phyloP scores from a whole-genome alignment of 805 yeast genomes.

The Schwanniomyces yamadae region DNA sequence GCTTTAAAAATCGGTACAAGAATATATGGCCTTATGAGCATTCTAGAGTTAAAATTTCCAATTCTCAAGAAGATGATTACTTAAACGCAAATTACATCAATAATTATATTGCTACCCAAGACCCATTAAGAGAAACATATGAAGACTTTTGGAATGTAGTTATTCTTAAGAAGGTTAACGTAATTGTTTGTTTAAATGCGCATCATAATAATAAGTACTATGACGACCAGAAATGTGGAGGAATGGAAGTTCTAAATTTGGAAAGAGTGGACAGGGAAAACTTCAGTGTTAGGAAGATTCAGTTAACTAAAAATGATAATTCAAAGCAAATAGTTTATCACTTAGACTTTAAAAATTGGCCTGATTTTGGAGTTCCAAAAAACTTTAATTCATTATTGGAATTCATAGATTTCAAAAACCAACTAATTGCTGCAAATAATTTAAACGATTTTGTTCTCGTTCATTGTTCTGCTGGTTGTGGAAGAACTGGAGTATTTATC shows the following conservation, averaged over 20 bases:
- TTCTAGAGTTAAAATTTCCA: slow-evolving; percentile 38
- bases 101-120: slow-evolving; percentile 47
- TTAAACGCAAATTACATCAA: slow-evolving; percentile 45
- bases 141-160: slow-evolving; percentile 45
- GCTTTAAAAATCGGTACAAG: slow-evolving; percentile 45
- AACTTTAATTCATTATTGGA: slow-evolving; percentile 28
- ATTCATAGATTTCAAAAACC: slow-evolving; percentile 33
- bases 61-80: slow-evolving; percentile 35
- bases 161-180: slow-evolving; percentile 31
- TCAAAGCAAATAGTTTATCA: slow-evolving; percentile 26
- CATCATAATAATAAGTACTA: slow-evolving; percentile 21
- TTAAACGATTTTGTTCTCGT: slow-evolving; percentile 28
- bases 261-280: slow-evolving; percentile 9
- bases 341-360: slow-evolving; percentile 45
- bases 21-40: slow-evolving; percentile 52
- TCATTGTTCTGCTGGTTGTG: slow-evolving; percentile 63
- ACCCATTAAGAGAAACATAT: slow-evolving; percentile 40
- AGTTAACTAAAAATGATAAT: slow-evolving; percentile 10
- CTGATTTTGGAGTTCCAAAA: slow-evolving; percentile 46
- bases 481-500: slow-evolving; percentile 55
- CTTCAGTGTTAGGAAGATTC: slow-evolving; percentile 17
- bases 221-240: slow-evolving; percentile 17
- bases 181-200: slow-evolving; percentile 37
- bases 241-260: slow-evolving; percentile 12
- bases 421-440: slow-evolving; percentile 14